These are phyloP conservation scores for Pyrenophora seminiperda DNA, from an alignment of 2,329 filamentous ascomycete genomes.

Conservation along the genomic window DNA sequence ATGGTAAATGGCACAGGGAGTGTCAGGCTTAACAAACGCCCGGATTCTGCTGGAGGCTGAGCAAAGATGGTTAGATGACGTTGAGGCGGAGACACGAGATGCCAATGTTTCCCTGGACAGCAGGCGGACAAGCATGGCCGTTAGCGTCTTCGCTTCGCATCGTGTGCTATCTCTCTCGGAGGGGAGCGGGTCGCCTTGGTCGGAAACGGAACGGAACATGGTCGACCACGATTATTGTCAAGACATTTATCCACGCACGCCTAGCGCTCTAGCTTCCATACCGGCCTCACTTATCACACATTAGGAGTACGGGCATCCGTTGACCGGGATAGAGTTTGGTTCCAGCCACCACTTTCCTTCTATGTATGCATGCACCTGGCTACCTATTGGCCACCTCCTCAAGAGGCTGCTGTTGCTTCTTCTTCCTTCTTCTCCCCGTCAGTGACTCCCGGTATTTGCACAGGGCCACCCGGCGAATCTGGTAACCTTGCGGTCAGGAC, in stretches of 20 bases:
- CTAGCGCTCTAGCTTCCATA: too few relatives aligned
- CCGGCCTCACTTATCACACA: too few relatives aligned
- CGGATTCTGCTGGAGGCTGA: conserved; percentile 22
- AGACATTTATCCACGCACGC: too few relatives aligned
- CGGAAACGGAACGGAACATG: not conserved
- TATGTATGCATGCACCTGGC: not conserved
- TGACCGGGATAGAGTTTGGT: too few relatives aligned
- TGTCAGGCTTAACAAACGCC: conserved; percentile 7
- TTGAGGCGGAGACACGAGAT: conserved; percentile 31
- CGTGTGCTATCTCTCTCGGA: conserved; percentile 2
- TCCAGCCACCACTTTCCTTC: too few relatives aligned
- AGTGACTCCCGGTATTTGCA: conserved; percentile 59
- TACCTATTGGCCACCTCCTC: not conserved
- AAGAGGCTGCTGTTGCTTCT: conserved; percentile 28
- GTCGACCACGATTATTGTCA: too few relatives aligned
- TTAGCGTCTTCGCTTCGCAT: conserved; percentile 23
- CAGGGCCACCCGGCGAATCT: conserved; percentile 75
- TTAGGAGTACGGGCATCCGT: too few relatives aligned
- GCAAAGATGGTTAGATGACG: conserved; percentile 44
- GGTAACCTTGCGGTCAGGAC: conserved; percentile 74
- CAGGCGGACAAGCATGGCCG: conserved; percentile 20
- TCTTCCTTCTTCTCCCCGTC: conserved; percentile 31
- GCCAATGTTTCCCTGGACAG: conserved; percentile 28
- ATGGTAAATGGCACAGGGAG: conserved; percentile 6
- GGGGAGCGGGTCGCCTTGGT: conserved; percentile 8